A percentile compares a stretch with the other conserved stretches of the same genome.
Conservation (phyloP, 768 basidiomycete genomes). For the Ramaria sp. region DNA sequence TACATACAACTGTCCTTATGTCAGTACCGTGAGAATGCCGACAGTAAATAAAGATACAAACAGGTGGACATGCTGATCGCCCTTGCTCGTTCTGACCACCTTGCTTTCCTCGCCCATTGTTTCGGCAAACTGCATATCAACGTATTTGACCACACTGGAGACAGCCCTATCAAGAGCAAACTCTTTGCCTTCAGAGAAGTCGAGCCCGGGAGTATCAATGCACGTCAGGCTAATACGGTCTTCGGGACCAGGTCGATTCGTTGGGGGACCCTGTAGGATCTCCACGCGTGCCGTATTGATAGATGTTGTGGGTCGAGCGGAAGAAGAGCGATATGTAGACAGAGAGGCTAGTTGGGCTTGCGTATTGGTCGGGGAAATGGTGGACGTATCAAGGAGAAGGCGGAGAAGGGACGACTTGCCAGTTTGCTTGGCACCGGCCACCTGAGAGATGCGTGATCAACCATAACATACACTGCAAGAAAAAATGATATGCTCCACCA, state of each 20-base stretch:
- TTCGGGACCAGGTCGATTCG: constrained; percentile 29
- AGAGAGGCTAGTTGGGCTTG: constrained; percentile 59
- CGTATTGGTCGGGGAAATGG: constrained; percentile 69
- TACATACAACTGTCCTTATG: constrained; percentile 57
- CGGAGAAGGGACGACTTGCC: constrained; percentile 80
- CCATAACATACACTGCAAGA: neutral
- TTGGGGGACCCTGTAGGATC: constrained; percentile 55
- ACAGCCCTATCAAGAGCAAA: constrained; percentile 74
- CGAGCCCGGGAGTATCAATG: constrained; percentile 79
- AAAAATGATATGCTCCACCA: constrained; percentile 36
- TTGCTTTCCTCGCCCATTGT: constrained; percentile 82
- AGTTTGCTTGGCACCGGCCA: constrained; percentile 55
- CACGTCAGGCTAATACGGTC: constrained; percentile 72
- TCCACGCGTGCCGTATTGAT: constrained; percentile 68
- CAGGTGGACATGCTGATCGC: constrained; percentile 86
- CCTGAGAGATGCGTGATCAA: constrained; percentile 29
- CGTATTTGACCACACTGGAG: constrained; percentile 58
- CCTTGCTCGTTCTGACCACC: constrained; percentile 77
- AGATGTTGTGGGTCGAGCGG: constrained; percentile 43
- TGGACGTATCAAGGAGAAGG: constrained; percentile 74
- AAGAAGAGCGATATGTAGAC: constrained; percentile 49
- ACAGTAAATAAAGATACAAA: constrained; percentile 27
- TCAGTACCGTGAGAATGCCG: constrained; percentile 11
- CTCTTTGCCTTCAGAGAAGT: constrained; percentile 63
- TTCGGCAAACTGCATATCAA: constrained; percentile 74